Conservation (phyloP, 345 rosid genomes). For the Bruguiera gymnorhiza region DNA sequence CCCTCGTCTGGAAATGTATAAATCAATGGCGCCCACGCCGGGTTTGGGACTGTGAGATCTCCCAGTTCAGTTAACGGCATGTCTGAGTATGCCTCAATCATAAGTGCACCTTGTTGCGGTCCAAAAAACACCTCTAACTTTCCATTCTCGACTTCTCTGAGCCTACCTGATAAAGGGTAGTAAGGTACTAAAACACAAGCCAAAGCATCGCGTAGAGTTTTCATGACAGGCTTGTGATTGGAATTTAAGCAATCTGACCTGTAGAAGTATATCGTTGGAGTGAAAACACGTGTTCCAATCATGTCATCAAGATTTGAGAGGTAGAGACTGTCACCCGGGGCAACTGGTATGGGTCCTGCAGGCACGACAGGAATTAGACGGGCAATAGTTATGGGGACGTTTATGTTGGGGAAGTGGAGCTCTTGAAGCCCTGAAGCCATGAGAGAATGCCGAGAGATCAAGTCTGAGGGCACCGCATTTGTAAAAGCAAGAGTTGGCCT, state of each 20-base stretch:
- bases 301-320: slow-evolving; percentile 86
- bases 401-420: slow-evolving; percentile 47
- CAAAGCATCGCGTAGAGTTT: slow-evolving; percentile 49
- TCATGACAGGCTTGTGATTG: slow-evolving; percentile 23
- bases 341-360: slow-evolving; percentile 50
- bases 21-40: slow-evolving; percentile 76
- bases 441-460: slow-evolving; percentile 8
- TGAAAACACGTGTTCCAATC: slow-evolving; percentile 75
- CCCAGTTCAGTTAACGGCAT: slow-evolving; percentile 61
- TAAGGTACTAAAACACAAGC: slow-evolving; percentile 68
- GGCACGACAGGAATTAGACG: slow-evolving; percentile 43
- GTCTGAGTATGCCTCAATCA: slow-evolving; percentile 65
- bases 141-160: slow-evolving; percentile 59
- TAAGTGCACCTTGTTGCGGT: slow-evolving; percentile 59
- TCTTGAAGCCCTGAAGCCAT: slow-evolving; percentile 71
- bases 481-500: slow-evolving; percentile 19
- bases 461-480: slow-evolving; percentile 13
- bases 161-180: slow-evolving; percentile 79
- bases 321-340: slow-evolving; percentile 51
- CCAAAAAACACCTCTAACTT: slow-evolving; percentile 77
- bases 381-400: slow-evolving; percentile 45
- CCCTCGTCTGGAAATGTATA: slow-evolving; percentile 63
- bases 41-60: slow-evolving; percentile 80
- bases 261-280: slow-evolving; percentile 83
- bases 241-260: slow-evolving; percentile 18